Conservation (phyloP, 106 monocot genomes). For the Triglochin maritima region DNA sequence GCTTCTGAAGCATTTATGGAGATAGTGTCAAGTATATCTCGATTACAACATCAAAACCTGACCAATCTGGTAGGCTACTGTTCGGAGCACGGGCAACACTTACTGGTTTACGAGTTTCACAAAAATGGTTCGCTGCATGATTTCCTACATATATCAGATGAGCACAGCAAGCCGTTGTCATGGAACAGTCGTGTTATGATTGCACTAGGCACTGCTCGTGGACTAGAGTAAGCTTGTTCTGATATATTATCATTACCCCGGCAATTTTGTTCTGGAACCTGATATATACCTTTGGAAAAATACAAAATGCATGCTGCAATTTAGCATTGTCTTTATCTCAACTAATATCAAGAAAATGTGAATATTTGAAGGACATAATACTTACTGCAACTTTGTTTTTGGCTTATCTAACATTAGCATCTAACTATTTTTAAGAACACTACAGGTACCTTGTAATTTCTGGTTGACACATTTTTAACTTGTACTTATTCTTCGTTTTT, state of each 20-base stretch:
- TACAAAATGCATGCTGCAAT: not conserved
- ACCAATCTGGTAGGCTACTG: constrained; percentile 88
- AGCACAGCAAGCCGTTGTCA: constrained; percentile 62
- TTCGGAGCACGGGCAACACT: constrained; percentile 75
- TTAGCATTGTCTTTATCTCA: too few species aligned
- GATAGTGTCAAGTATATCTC: constrained; percentile 54
- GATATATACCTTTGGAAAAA: not conserved
- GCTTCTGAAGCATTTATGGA: constrained; percentile 61
- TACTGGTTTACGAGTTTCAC: constrained; percentile 78
- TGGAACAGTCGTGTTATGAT: constrained; percentile 89
- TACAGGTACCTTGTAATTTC: not conserved
- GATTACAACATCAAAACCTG: constrained; percentile 76
- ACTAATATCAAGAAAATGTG: too few species aligned
- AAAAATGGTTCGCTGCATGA: constrained; percentile 81
- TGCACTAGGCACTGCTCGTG: constrained; percentile 85
- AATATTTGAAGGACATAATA: too few species aligned
- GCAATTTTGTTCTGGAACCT: not conserved
- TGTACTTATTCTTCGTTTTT: too few species aligned
- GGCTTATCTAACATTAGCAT: too few species aligned
- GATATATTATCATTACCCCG: not conserved
- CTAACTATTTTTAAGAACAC: too few species aligned
- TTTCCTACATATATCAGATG: constrained; percentile 75
- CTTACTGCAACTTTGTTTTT: too few species aligned
- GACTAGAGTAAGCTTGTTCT: constrained; percentile 45
- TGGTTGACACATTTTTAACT: too few species aligned